Evolutionary conservation across 371 early-diverging fungal genomes (phyloP).

Genomic region (Nematocida homosporus): DNA sequence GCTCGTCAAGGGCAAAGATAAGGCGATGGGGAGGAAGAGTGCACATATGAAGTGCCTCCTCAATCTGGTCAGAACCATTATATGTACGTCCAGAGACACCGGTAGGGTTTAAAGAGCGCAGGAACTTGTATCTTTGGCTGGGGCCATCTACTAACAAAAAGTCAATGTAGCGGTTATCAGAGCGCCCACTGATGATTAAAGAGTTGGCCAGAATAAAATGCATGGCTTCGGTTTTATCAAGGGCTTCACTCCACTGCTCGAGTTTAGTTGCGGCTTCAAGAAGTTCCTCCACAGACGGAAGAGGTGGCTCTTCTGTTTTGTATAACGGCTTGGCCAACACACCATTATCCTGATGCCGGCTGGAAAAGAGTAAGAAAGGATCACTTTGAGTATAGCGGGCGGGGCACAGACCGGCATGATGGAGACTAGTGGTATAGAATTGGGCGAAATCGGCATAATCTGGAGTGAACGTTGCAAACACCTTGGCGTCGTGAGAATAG

Average conservation of each 20-base stretch:
- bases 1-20: conserved; percentile 2
- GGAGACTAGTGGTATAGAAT: too few relatives aligned
- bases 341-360: background rate
- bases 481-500: background rate
- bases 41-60: conserved; percentile 51
- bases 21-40: background rate
- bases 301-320: background rate
- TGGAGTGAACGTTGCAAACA: background rate
- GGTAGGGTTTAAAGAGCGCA: background rate
- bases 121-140: conserved; percentile 12
- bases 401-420: too few relatives aligned
- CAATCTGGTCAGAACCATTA: conserved; percentile 8
- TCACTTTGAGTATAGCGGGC: too few relatives aligned
- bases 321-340: background rate
- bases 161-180: background rate
- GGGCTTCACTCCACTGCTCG: background rate
- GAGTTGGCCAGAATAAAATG: conserved; percentile 10
- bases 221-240: background rate
- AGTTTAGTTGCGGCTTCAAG: conserved; percentile 14
- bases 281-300: conserved; percentile 23
- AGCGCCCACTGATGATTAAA: background rate
- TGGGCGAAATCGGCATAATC: background rate
- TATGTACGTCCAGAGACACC: too few relatives aligned
- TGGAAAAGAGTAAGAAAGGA: too few relatives aligned
- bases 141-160: background rate